Base-by-base conservation (phyloP, 2,329 filamentous ascomycete genomes). In the Cordyceps pruinosa region DNA sequence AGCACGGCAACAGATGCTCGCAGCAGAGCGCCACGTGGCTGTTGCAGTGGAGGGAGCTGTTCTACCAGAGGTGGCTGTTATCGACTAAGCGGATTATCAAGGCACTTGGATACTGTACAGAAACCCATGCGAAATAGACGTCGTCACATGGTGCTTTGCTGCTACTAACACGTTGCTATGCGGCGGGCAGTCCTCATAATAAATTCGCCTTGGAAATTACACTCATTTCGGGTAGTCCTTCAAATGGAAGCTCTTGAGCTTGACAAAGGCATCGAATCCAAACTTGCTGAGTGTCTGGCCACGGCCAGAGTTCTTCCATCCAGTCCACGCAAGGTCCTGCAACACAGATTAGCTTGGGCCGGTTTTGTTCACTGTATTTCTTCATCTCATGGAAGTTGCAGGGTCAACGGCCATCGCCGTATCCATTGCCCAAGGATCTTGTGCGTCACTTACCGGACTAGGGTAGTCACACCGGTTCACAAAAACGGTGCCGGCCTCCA, bases 231-330 rank as follows among this genome's bases (percentile, higher is more conserved):
- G 83, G 66, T 86, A 85, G 61, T 95, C 85, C 76, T 97, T 97
- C 70, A 97, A 70, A 72, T 97, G 93, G 72, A 88, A 95, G 78
- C 89, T 96, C 85, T 97, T 97, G 66, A 96, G 80, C 80, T 94
- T 96, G 69, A 95, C 87, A 69, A 97, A 97, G 69, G 96, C 90
- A 66, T 97, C 93, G 68, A 95, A 97, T 12, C 93, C 93, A 67
- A 92, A 96, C 65, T 78, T 86, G 74, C 90, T 94, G 65, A 97
- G 75, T 10, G 92, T 97, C 65, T 92, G 87, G 23, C 93, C 93
- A 72, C 89, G 92, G 62, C 93, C 93, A 60, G 91, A 96, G 70
- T 96, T 91, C 78, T 97, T 97, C 91, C 91, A 97, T 12, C 93
- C 93, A 2, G 92, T 94, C 90, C 90, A 96, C n/a, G 91, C 90